phyloP scores from a whole-genome alignment of 2,329 filamentous ascomycete species.

The Colletotrichum somersetense region DNA sequence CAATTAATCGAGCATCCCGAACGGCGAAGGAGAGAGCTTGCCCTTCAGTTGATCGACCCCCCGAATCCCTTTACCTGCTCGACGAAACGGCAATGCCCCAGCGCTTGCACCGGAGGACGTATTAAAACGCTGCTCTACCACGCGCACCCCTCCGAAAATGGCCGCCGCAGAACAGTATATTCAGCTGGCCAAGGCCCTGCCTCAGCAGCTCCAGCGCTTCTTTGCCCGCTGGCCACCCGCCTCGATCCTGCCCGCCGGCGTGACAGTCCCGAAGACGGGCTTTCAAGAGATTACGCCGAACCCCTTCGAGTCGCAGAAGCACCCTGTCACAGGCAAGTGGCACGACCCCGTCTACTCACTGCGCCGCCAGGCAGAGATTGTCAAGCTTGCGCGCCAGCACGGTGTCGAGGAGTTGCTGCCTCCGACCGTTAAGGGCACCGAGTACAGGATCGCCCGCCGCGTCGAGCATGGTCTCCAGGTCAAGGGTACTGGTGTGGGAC shows the following conservation, averaged over 20 bases:
- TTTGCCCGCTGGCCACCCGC: conserved; percentile 89
- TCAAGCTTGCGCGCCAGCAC: conserved; percentile 84
- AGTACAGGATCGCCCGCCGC: conserved; percentile 76
- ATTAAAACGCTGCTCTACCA: conserved; percentile 16
- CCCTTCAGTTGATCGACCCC: conserved; percentile 8
- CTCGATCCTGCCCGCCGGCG: conserved; percentile 64
- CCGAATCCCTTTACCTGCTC: background rate
- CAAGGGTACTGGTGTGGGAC: conserved; percentile 92
- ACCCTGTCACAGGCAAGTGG: conserved; percentile 84
- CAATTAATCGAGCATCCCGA: conserved; percentile 19
- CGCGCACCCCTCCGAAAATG: conserved; percentile 21
- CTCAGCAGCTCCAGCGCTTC: conserved; percentile 84
- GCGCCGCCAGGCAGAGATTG: conserved; percentile 88
- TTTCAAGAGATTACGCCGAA: conserved; percentile 74
- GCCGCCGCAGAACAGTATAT: conserved; percentile 53
- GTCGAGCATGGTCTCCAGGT: conserved; percentile 86
- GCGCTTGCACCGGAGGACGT: conserved; percentile 7
- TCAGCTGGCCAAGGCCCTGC: conserved; percentile 78
- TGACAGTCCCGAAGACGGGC: conserved; percentile 58
- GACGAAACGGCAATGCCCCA: conserved; percentile 19
- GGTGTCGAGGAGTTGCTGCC: conserved; percentile 87
- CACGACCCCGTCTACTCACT: conserved; percentile 86
- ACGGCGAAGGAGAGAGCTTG: conserved; percentile 9
- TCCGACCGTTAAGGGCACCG: conserved; percentile 80
- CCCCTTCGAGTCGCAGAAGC: conserved; percentile 85